phyloP scores from a whole-genome alignment of 495 filamentous ascomycete species.

The Hypoxylon fuscum region DNA sequence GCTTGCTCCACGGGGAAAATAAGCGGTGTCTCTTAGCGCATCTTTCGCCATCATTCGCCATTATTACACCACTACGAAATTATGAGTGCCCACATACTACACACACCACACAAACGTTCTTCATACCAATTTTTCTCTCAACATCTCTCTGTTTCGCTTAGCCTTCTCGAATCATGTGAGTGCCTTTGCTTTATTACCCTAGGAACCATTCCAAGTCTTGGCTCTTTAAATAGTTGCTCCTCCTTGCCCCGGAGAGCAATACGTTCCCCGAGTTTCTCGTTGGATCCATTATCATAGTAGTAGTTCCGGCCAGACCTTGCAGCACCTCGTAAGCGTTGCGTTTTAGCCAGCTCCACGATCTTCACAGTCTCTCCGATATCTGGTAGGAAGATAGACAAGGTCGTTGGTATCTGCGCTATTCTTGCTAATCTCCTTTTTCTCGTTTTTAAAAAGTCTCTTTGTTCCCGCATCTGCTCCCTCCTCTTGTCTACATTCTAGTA shows the following conservation, averaged over 20 bases:
- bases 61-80: constrained; percentile 40
- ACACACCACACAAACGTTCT: background rate
- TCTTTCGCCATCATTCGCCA: constrained; percentile 36
- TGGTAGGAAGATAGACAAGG: constrained; percentile 4
- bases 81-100: constrained; percentile 24
- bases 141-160: too few relatives aligned
- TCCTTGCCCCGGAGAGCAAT: background rate
- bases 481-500: constrained; percentile 4
- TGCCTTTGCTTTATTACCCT: constrained; percentile 2
- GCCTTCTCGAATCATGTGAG: too few relatives aligned
- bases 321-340: constrained; percentile 19
- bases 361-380: constrained; percentile 30
- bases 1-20: constrained; percentile 32
- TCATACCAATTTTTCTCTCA: too few relatives aligned
- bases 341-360: constrained; percentile 42
- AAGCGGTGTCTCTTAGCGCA: constrained; percentile 37
- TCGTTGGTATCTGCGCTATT: constrained; percentile 16
- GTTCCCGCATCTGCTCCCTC: constrained; percentile 11
- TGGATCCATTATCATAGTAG: constrained; percentile 1
- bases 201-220: constrained; percentile 12
- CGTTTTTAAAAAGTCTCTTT: constrained; percentile 13
- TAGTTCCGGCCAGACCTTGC: constrained; percentile 9
- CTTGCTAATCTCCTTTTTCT: constrained; percentile 3
- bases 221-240: constrained; percentile 8
- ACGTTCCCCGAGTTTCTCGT: background rate